Conservation (phyloP, 495 filamentous ascomycete species). For the Podospora pseudoanserina region DNA sequence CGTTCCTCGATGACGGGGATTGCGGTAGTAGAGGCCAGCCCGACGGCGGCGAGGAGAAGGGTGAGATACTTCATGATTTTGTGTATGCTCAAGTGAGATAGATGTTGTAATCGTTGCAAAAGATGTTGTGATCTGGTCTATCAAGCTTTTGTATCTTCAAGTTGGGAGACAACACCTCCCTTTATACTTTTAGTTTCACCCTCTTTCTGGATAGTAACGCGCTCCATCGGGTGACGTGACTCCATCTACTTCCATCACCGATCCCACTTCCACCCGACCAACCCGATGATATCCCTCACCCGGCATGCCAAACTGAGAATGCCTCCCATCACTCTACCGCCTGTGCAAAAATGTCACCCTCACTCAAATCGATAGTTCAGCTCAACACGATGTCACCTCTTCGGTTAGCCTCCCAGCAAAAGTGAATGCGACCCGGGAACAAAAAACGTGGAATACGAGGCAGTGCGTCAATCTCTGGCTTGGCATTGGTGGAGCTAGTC, state of each 20-base stretch:
- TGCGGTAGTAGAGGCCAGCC: constrained; percentile 12
- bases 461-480: not conserved
- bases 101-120: not conserved
- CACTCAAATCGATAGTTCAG: not conserved
- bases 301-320: not conserved
- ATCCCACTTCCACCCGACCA: not conserved
- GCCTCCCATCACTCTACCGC: not conserved
- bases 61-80: constrained; percentile 21
- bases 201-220: not conserved
- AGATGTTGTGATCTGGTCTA: constrained; percentile 4
- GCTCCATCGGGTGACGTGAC: not conserved
- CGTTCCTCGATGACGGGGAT: constrained; percentile 24
- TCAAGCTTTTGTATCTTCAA: not conserved
- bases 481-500: not conserved
- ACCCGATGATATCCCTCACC: not conserved
- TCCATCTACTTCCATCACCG: not conserved
- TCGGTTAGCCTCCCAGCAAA: not conserved
- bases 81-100: not conserved
- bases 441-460: not conserved
- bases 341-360: not conserved
- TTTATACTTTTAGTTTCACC: not conserved
- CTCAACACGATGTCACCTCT: not conserved
- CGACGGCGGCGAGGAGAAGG: constrained; percentile 13
- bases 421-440: not conserved
- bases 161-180: not conserved